These are phyloP conservation scores for Ganoderma lucidum DNA, from an alignment of 1,284 basidiomycete species.

Conservation along the genomic window DNA sequence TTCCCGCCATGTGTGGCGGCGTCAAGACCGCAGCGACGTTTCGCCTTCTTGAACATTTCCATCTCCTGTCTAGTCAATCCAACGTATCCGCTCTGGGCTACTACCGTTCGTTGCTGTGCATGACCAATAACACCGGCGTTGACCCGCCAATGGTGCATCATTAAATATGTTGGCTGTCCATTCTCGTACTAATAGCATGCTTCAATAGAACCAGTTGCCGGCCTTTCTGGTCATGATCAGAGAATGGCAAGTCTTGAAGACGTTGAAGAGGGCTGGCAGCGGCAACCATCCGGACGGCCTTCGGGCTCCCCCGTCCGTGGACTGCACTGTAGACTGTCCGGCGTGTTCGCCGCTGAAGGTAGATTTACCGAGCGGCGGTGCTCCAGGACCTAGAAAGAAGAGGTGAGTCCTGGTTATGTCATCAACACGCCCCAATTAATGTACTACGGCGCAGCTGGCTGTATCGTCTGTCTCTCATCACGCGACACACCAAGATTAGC, in stretches of 20 bases:
- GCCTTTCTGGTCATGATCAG: background rate
- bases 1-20: background rate
- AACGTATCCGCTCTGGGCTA: background rate
- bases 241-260: background rate
- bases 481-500: too few species aligned
- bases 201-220: background rate
- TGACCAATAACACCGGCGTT: background rate
- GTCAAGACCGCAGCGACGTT: background rate
- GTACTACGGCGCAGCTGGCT: too few species aligned
- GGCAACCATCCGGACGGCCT: background rate
- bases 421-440: too few species aligned
- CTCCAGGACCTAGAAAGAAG: too few species aligned
- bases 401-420: too few species aligned
- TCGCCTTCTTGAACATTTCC: background rate
- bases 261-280: background rate
- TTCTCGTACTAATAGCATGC: background rate
- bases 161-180: background rate
- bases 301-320: background rate
- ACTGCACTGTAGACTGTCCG: background rate
- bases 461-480: too few species aligned
- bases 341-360: too few species aligned
- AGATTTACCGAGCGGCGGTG: too few species aligned
- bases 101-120: background rate
- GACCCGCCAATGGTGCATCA: background rate
- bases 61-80: background rate